A percentile compares a stretch with the other conserved stretches of the same genome.
phyloP scores from a whole-genome alignment of 371 early-diverging fungal genomes.

The Lichtheimia hyalospora region DNA sequence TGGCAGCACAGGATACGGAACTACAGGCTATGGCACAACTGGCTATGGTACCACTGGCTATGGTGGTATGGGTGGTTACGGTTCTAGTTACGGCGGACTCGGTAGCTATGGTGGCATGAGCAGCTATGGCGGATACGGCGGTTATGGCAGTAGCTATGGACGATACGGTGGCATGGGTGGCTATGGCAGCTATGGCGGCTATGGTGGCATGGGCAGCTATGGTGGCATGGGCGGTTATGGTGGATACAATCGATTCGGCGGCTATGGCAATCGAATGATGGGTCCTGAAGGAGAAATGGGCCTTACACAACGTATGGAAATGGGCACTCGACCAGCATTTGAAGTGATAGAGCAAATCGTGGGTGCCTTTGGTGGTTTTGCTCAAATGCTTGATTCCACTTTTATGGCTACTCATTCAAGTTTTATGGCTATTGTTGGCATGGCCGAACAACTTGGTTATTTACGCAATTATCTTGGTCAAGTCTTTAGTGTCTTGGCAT shows the following conservation, averaged over 20 bases:
- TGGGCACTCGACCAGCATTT: slow-evolving; percentile 88
- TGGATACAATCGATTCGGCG: slow-evolving; percentile 34
- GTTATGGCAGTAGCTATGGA: slow-evolving; percentile 30
- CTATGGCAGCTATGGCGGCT: slow-evolving; percentile 38
- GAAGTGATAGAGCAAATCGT: slow-evolving; percentile 91
- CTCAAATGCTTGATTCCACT: slow-evolving; percentile 97
- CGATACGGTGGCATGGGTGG: slow-evolving; percentile 34
- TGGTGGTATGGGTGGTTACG: slow-evolving; percentile 10
- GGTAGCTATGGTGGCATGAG: slow-evolving; percentile 1
- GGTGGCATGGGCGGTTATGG: slow-evolving; percentile 42
- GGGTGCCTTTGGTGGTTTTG: slow-evolving; percentile 94
- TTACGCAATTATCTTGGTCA: slow-evolving; percentile 83
- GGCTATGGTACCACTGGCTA: slow-evolving; percentile 6
- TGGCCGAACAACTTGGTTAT: slow-evolving; percentile 94
- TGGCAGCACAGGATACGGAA: neutral
- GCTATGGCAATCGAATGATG: slow-evolving; percentile 33
- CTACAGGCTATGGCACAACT: slow-evolving; percentile 1
- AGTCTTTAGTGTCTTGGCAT: slow-evolving; percentile 75
- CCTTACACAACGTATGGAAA: slow-evolving; percentile 82
- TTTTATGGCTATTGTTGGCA: slow-evolving; percentile 97
- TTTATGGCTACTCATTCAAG: slow-evolving; percentile 96
- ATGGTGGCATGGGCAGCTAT: slow-evolving; percentile 51
- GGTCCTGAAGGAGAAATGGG: slow-evolving; percentile 56
- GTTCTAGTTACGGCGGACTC: slow-evolving; percentile 5
- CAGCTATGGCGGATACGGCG: slow-evolving; percentile 14